Evolutionary conservation across 208 protist genomes (phyloP).

Genomic region (Crithidia expoeki): DNA sequence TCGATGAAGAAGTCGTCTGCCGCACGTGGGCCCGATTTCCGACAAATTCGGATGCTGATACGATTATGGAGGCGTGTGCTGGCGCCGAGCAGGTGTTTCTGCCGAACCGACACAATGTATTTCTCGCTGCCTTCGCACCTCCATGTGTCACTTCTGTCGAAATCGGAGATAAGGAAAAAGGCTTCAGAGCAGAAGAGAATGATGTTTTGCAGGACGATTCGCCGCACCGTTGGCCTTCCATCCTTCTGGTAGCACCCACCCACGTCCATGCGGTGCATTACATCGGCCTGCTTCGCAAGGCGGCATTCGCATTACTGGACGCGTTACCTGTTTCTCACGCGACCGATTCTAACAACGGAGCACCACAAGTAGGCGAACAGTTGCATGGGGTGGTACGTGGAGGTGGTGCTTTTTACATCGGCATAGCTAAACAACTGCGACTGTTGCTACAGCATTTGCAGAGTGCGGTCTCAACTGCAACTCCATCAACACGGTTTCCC

Average conservation of each 20-base stretch:
- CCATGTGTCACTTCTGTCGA: background rate
- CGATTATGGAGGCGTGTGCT: slow-evolving; percentile 14
- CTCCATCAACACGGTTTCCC: too few relatives aligned
- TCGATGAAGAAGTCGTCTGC: slow-evolving; percentile 16
- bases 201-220: background rate
- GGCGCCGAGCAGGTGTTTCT: background rate
- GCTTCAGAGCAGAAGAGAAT: background rate
- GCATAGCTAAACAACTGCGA: slow-evolving; percentile 30
- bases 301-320: slow-evolving; percentile 19
- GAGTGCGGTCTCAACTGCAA: too few relatives aligned
- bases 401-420: slow-evolving; percentile 52
- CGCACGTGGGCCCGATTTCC: background rate
- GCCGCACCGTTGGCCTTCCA: background rate
- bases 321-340: slow-evolving; percentile 20
- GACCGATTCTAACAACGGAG: background rate
- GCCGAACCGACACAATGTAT: background rate
- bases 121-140: slow-evolving; percentile 1
- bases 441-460: slow-evolving; percentile 9
- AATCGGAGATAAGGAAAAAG: background rate
- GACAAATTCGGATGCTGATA: background rate
- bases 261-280: slow-evolving; percentile 29
- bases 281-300: slow-evolving; percentile 33
- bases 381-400: slow-evolving; percentile 38
- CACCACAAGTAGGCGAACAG: background rate
- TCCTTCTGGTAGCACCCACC: slow-evolving; percentile 44